Evolutionary conservation across 1,284 basidiomycete species (phyloP).

Genomic region (Leccinum olivaceoglutinosum): DNA sequence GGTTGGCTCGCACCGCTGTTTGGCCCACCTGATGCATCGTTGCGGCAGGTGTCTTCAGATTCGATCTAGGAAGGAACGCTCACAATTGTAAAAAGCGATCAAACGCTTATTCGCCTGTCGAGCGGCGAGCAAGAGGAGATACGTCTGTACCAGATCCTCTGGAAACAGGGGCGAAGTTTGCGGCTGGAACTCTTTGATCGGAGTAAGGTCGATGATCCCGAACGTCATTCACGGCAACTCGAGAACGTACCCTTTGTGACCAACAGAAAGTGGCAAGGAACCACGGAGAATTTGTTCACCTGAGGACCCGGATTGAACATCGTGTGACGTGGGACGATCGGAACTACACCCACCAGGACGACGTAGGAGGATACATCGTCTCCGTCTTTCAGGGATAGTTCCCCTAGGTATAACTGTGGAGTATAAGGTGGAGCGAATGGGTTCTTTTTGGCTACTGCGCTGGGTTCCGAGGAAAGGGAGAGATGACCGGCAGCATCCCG

Average conservation of each 20-base stretch:
- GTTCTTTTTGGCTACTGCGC: constrained; percentile 41
- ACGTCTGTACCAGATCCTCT: constrained; percentile 68
- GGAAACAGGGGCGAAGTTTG: constrained; percentile 78
- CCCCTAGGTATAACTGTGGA: constrained; percentile 66
- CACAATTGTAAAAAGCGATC: constrained; percentile 86
- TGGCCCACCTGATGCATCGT: constrained; percentile 52
- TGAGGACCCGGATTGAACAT: constrained; percentile 24
- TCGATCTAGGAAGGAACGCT: constrained; percentile 37
- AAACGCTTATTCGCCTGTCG: constrained; percentile 51
- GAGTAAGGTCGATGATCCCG: not conserved
- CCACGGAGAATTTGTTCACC: constrained; percentile 84
- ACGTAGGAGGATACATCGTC: constrained; percentile 62
- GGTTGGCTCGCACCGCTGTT: constrained; percentile 82
- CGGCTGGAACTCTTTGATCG: constrained; percentile 54
- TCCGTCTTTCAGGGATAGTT: constrained; percentile 50
- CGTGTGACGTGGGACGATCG: constrained; percentile 1
- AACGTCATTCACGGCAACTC: not conserved
- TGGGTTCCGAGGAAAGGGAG: constrained; percentile 23
- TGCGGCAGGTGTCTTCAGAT: not conserved
- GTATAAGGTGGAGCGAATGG: constrained; percentile 83
- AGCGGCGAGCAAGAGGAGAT: constrained; percentile 65
- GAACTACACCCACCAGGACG: constrained; percentile 54
- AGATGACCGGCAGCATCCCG: constrained; percentile 37
- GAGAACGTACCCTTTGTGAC: constrained; percentile 63
- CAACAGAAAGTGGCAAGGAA: constrained; percentile 77